Conservation (phyloP, 805 yeast species). For the Ogataea ganodermae region DNA sequence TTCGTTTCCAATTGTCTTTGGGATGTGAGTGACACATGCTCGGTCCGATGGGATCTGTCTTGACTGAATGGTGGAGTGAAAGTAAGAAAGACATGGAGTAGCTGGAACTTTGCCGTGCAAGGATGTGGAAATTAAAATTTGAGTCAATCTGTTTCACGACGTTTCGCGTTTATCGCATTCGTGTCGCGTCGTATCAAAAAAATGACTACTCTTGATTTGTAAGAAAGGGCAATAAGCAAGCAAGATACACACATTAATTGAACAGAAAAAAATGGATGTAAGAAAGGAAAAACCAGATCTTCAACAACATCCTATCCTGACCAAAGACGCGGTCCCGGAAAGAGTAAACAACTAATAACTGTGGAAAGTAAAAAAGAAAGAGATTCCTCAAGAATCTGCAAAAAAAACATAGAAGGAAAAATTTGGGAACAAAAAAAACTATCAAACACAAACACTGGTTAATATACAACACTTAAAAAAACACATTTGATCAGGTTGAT, state of each 20-base stretch:
- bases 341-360: conserved; percentile 1
- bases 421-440: conserved; percentile 2
- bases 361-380: background rate
- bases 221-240: background rate
- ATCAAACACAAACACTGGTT: conserved; percentile 8
- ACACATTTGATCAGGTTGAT: conserved; percentile 3
- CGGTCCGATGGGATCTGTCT: too few species aligned
- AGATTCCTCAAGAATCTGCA: background rate
- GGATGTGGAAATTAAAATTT: too few species aligned
- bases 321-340: conserved; percentile 1
- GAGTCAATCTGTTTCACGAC: too few species aligned
- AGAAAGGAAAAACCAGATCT: background rate
- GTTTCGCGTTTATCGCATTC: background rate
- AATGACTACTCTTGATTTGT: background rate
- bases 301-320: background rate
- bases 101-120: too few species aligned
- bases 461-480: conserved; percentile 12
- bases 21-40: too few species aligned
- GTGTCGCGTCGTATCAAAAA: too few species aligned
- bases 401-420: conserved; percentile 1
- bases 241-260: background rate
- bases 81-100: too few species aligned
- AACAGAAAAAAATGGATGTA: background rate
- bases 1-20: too few species aligned
- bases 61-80: too few species aligned